A percentile compares a stretch with the other conserved stretches of the same genome.
Evolutionary conservation across 225 moss, liverwort and hornwort species (phyloP).

Genomic region (Polytrichum formosum): DNA sequence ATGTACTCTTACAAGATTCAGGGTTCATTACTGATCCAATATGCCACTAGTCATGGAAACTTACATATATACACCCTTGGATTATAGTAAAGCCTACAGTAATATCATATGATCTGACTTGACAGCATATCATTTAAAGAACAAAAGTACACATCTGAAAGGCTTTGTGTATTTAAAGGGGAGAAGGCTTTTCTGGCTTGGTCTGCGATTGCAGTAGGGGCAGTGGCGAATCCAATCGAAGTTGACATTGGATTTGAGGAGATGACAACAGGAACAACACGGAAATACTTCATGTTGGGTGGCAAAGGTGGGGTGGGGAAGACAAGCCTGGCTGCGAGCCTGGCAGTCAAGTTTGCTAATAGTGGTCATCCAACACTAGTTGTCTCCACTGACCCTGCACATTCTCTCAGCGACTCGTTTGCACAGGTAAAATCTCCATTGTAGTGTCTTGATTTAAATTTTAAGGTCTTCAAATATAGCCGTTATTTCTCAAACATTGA

Average conservation of each 20-base stretch:
- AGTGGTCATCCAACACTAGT: slow-evolving; percentile 94
- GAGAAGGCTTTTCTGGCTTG: slow-evolving; percentile 8
- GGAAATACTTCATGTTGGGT: slow-evolving; percentile 92
- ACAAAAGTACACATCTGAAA: too few species aligned
- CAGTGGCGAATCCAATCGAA: slow-evolving; percentile 72
- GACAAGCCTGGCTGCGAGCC: slow-evolving; percentile 89
- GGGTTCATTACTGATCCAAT: too few species aligned
- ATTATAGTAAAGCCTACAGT: too few species aligned
- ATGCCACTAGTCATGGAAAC: too few species aligned
- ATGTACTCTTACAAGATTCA: too few species aligned
- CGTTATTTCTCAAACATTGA: too few species aligned
- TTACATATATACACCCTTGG: too few species aligned
- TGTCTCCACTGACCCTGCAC: slow-evolving; percentile 92
- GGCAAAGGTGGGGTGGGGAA: slow-evolving; percentile 98
- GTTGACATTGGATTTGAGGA: slow-evolving; percentile 66
- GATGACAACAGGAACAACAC: slow-evolving; percentile 71
- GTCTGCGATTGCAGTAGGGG: slow-evolving; percentile 29
- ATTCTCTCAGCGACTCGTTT: slow-evolving; percentile 95
- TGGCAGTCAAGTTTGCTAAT: slow-evolving; percentile 92
- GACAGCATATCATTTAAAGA: too few species aligned
- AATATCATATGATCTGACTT: too few species aligned
- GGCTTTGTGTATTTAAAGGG: neutral
- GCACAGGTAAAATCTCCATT: slow-evolving; percentile 59
- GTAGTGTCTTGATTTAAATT: neutral
- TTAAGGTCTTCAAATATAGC: too few species aligned